Base-by-base conservation (phyloP, 2,329 filamentous ascomycete species). In the Alternaria rosae region DNA sequence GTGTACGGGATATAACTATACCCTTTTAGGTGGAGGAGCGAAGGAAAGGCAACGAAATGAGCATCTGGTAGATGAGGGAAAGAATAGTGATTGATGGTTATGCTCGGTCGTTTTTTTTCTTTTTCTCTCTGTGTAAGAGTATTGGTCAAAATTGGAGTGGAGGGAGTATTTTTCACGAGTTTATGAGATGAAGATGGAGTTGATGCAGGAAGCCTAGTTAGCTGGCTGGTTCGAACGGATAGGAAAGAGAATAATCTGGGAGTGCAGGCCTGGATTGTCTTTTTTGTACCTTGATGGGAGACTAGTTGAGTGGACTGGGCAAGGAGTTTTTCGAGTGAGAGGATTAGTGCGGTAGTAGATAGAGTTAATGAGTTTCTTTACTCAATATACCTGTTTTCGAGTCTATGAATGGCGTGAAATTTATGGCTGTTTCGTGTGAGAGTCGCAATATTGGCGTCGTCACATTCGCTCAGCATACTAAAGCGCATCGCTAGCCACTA, bases 251-350 rank as follows among this genome's bases (percentile, higher is more conserved):
- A 50, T 54, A 62, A 17, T 38, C 61, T 59, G 59, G 75, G 75
- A 76, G 73, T 77, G 75, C 73, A 77, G 73, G 72, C 75, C 73
- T 54, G 43, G 59, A 42, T 65, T 56, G 54, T 60, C 48, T 55
- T 5, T 32, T 10, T 28, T 6, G n/a, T n/a, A n/a, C n/a, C 52
- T 41, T 55, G 56, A 54, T 6, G 61, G 9, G 35, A 26, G 25
- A 54, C 21, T 51, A 10, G 15, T 32, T 15, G 45, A 15, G 35
- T 17, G 35, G 35, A 38, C 35, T 10, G 35, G 35, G n/a, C n/a
- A n/a, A n/a, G n/a, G n/a, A n/a, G n/a, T n/a, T n/a, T n/a, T n/a
- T n/a, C n/a, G n/a, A n/a, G 35, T 38, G 35, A 10, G 35, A 38
- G 35, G 35, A 17, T 38, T 38, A 38, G 35, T 17, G 35, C n/a